Evolutionary conservation across 2,329 filamentous ascomycete genomes (phyloP), one percentile per base, ranked within the genome.

Genomic region (Chaetomiaceae sp.): DNA sequence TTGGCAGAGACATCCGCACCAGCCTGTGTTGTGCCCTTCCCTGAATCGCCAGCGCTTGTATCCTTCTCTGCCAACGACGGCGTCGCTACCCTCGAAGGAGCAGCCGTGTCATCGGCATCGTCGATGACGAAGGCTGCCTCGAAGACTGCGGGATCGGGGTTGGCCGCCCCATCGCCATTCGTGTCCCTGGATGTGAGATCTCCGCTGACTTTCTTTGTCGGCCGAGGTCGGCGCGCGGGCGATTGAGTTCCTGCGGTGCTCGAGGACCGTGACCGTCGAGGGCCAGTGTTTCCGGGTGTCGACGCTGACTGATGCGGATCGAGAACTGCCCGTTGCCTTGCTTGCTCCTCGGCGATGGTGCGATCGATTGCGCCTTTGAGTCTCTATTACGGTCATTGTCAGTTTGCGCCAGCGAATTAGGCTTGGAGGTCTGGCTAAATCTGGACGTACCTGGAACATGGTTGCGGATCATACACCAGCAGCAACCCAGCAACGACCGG

Each of bases 271-370:
- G 75, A 73, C 48, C 73, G 68, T 58, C 75, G 68, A 56, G 73
- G 66, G 50, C 77, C 61, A 64, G 75, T 56, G 56, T 72, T 70
- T 64, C 69, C 64, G 54, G 72, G 69, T 64, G 69, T 64, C 63
- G 72, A 63, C 53, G 71, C 70, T 61, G 69, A 64, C 62, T 78
- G 71, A 48, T 75, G 74, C 5, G 75, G 67, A 58, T 75, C 64
- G 36, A 73, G 62, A 16, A 45, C 20, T 13, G 56, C 71, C 65
- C 81, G 81, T 67, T 90, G 87, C 54, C 89, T 86, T 53, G 89
- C 87, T 71, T 95, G 89, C 73, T 96, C 91, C 73, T 96, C 90
- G 64, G 90, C 88, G 65, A 96, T 94, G 64, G 86, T 86, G 64
- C 85, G 84, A 68, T 95, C 89, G 68, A 95, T 90, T 55, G 87